phyloP scores from a whole-genome alignment of 2,329 filamentous ascomycete genomes.

The Fusarium tricinctum region DNA sequence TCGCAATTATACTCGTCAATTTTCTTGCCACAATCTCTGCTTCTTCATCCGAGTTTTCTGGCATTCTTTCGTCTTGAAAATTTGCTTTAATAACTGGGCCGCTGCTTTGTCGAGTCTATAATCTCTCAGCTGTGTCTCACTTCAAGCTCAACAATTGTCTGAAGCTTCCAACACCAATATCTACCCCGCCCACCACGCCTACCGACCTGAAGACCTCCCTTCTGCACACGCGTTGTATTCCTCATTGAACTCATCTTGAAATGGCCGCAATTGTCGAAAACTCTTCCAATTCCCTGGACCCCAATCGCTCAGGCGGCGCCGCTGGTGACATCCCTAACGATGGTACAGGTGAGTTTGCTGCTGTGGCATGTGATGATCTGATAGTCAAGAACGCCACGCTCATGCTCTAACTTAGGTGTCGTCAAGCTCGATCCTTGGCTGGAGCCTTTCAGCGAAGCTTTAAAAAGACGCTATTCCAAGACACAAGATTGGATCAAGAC shows the following conservation, averaged over 20 bases:
- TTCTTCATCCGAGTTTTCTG: conserved; percentile 33
- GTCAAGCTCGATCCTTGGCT: conserved; percentile 91
- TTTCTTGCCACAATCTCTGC: conserved; percentile 35
- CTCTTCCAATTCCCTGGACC: conserved; percentile 61
- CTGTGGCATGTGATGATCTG: conserved; percentile 43
- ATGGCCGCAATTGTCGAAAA: conserved; percentile 56
- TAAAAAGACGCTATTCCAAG: conserved; percentile 82
- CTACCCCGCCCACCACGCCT: conserved; percentile 45
- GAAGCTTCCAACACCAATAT: conserved; percentile 43
- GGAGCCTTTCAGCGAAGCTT: conserved; percentile 81
- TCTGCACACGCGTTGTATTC: conserved; percentile 33
- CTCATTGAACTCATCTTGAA: conserved; percentile 38
- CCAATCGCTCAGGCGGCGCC: conserved; percentile 55
- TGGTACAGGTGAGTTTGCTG: conserved; percentile 73
- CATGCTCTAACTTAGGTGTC: conserved; percentile 72
- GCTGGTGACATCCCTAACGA: conserved; percentile 72
- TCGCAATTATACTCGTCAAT: conserved; percentile 30
- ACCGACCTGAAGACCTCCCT: conserved; percentile 43
- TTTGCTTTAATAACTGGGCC: conserved; percentile 14
- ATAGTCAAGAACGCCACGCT: conserved; percentile 32
- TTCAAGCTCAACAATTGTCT: conserved; percentile 42
- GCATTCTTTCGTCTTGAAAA: conserved; percentile 32
- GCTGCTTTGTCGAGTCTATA: conserved; percentile 25
- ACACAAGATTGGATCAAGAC: conserved; percentile 88
- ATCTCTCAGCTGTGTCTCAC: conserved; percentile 43